Base-by-base conservation (phyloP, 441 rosid genomes). In the Eruca vesicaria region DNA sequence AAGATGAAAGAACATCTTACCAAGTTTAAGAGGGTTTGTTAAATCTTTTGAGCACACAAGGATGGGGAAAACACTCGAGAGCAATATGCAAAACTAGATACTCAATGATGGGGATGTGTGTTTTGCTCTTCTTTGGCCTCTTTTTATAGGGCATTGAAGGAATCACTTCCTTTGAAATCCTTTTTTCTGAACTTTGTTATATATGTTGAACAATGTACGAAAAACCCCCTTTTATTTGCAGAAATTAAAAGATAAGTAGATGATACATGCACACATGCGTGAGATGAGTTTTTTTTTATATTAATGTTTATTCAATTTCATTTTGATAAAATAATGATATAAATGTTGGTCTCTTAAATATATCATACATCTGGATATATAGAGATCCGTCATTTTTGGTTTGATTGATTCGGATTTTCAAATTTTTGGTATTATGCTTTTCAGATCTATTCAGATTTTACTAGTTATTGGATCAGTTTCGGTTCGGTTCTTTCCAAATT, bases 1-100 rank as follows among this genome's bases (percentile, higher is more conserved):
- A 59, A 77, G 80, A 66, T 65, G 72, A 77, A 71, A 69, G 72
- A 77, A 71, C 80, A 70, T 76, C 71, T 71, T 58, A 71, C 76
- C 80, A 58, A 64, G 61, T 63, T 15, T 31, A 68, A 64, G 43
- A 56, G 58, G 63, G 61, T 50, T 16, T 3, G n/a, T 45, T 29
- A n/a, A 75, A 75, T 52, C 63, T 32, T 52, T 35, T 19, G 60
- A 69, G 29, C 70, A 62, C 78, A 69, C 35, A 53, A 14, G 71
- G 71, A 61, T 66, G 73, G 9, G 36, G 67, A 33, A 67, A 45
- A 74, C 53, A 62, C 32, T 32, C 38, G 2, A 69, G 74, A 69
- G 65, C 35, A 10, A 70, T 56, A 5, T 6, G 67, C 80, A 2
- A 48, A 48, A 56, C 53, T 20, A 71, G 41, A 72, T 12, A 69